Evolutionary conservation across 2,329 filamentous ascomycete genomes (phyloP).

Genomic region (Ceratocystis alfenasii): DNA sequence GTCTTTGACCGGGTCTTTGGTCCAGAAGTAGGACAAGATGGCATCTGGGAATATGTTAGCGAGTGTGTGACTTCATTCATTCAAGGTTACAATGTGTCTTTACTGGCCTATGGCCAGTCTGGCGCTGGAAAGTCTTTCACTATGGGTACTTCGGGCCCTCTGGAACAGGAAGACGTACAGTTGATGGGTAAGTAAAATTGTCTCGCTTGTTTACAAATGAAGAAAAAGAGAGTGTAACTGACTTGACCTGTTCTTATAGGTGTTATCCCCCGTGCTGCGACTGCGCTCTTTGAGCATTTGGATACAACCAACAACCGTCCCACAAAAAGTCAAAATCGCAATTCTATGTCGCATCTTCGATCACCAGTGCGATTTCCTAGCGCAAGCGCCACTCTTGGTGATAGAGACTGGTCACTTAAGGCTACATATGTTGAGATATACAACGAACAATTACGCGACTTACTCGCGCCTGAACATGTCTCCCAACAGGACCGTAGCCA

Average conservation of each 20-base stretch:
- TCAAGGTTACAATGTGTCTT: constrained; percentile 96
- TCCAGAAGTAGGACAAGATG: constrained; percentile 71
- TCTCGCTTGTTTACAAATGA: background rate
- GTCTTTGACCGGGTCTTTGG: constrained; percentile 93
- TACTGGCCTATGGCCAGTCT: constrained; percentile 93
- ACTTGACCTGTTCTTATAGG: constrained; percentile 39
- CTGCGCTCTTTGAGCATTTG: constrained; percentile 76
- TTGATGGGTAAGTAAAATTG: constrained; percentile 57
- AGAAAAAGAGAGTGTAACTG: background rate
- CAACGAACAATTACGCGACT: constrained; percentile 87
- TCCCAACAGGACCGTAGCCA: constrained; percentile 56
- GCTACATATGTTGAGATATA: constrained; percentile 97
- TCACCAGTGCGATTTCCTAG: constrained; percentile 65
- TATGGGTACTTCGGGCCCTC: constrained; percentile 87
- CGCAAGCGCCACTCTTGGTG: constrained; percentile 37
- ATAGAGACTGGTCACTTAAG: constrained; percentile 81
- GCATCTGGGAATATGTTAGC: constrained; percentile 84
- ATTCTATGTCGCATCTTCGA: constrained; percentile 64
- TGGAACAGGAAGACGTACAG: constrained; percentile 57
- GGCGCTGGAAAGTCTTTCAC: constrained; percentile 97
- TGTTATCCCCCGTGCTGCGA: constrained; percentile 87
- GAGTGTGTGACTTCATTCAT: constrained; percentile 85
- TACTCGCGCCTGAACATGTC: constrained; percentile 66
- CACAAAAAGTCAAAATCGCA: constrained; percentile 41
- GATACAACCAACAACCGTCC: constrained; percentile 45